Conservation (phyloP, 805 yeast species). For the Starmerella davenportii region DNA sequence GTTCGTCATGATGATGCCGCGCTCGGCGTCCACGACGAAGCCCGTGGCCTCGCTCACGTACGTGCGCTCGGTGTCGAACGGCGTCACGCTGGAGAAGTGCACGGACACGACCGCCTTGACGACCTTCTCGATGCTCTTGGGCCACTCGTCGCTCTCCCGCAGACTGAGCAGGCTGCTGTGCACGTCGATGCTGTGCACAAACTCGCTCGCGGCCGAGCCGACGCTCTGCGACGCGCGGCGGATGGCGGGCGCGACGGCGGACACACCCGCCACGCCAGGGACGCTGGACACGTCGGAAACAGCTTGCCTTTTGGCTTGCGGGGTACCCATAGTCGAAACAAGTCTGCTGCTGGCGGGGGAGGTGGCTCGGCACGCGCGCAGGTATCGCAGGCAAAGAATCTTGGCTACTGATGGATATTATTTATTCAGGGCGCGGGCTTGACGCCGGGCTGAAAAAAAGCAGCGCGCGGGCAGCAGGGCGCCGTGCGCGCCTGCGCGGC, state of each 20-base stretch:
- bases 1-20: constrained; percentile 76
- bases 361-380: background rate
- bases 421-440: background rate
- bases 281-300: background rate
- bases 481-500: no score
- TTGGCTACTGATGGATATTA: background rate
- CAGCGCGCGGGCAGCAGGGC: no score
- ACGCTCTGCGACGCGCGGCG: background rate
- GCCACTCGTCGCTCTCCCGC: constrained; percentile 36
- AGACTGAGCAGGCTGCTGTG: background rate
- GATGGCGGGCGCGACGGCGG: background rate
- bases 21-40: constrained; percentile 67
- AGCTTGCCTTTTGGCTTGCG: background rate
- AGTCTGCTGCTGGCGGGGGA: background rate
- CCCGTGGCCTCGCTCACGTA: constrained; percentile 79
- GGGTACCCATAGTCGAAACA: background rate
- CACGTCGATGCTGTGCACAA: background rate
- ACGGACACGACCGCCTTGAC: constrained; percentile 77
- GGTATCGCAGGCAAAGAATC: background rate
- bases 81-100: constrained; percentile 70
- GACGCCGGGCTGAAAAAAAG: no score
- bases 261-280: background rate
- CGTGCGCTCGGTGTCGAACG: constrained; percentile 72
- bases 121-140: constrained; percentile 58
- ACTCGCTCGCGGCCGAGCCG: background rate